Evolutionary conservation across 768 basidiomycete species (phyloP).

Genomic region (Mycena epipterygia): DNA sequence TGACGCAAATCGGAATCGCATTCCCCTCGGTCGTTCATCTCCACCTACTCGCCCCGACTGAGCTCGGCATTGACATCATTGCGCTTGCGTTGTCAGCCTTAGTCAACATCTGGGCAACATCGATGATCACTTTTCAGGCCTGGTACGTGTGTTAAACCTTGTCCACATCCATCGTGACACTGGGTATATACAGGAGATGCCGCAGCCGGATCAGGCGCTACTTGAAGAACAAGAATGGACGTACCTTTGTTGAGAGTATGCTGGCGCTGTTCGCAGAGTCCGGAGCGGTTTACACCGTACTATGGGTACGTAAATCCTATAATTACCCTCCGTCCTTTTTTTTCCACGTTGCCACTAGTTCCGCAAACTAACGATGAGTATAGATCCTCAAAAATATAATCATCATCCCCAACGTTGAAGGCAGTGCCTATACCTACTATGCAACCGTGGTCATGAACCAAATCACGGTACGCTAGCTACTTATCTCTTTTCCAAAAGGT

Average conservation of each 20-base stretch:
- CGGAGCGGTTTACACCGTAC: slow-evolving; percentile 15
- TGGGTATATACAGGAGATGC: background rate
- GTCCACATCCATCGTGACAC: background rate
- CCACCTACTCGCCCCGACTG: background rate
- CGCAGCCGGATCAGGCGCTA: background rate
- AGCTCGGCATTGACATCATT: slow-evolving; percentile 12
- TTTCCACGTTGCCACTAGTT: background rate
- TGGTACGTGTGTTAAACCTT: slow-evolving; percentile 17
- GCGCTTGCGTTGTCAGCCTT: slow-evolving; percentile 9
- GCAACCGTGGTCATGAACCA: slow-evolving; percentile 7
- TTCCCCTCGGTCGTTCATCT: slow-evolving; percentile 6
- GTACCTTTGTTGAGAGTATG: slow-evolving; percentile 15
- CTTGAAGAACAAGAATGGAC: background rate
- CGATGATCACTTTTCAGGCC: slow-evolving; percentile 14
- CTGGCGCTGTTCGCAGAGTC: slow-evolving; percentile 17
- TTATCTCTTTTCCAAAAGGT: background rate
- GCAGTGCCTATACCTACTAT: slow-evolving; percentile 5
- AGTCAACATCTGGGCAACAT: slow-evolving; percentile 25
- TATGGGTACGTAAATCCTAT: slow-evolving; percentile 11
- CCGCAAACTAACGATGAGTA: no score
- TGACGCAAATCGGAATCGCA: slow-evolving; percentile 17
- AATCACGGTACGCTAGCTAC: background rate
- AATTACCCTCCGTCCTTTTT: background rate
- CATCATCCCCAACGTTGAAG: background rate
- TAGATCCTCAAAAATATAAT: slow-evolving; percentile 18